These are phyloP conservation scores for Lepidopterella palustris DNA, from an alignment of 495 filamentous ascomycete genomes.

Conservation along the genomic window DNA sequence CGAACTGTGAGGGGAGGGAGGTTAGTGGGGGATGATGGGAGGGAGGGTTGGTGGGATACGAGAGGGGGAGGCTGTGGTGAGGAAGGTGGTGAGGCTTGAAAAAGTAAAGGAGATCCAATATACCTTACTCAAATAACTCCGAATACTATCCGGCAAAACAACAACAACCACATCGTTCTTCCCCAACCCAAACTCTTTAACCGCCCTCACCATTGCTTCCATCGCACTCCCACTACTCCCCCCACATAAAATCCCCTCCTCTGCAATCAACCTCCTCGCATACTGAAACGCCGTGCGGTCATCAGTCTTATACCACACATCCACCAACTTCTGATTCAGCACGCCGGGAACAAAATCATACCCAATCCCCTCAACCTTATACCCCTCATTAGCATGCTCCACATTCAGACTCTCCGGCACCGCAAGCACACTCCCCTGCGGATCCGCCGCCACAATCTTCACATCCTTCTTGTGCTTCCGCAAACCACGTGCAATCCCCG, in stretches of 20 bases:
- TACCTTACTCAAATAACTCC: conserved; percentile 93
- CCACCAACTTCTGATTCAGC: conserved; percentile 70
- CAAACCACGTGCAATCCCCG: conserved; percentile 77
- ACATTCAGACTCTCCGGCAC: conserved; percentile 71
- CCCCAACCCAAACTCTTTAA: conserved; percentile 64
- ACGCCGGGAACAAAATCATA: conserved; percentile 98
- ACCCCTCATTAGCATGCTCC: conserved; percentile 69
- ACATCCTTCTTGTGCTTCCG: conserved; percentile 77
- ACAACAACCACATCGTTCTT: conserved; percentile 84
- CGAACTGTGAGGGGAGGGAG: conserved; percentile 50
- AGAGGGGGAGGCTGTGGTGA: neutral
- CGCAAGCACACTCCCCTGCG: conserved; percentile 81
- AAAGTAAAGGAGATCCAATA: conserved; percentile 4
- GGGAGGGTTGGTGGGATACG: neutral
- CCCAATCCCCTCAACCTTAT: conserved; percentile 98
- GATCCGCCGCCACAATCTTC: conserved; percentile 87
- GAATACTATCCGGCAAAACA: conserved; percentile 87
- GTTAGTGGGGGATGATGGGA: neutral
- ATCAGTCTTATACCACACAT: conserved; percentile 96
- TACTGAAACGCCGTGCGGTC: conserved; percentile 87
- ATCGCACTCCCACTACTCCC: conserved; percentile 92
- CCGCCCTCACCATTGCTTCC: conserved; percentile 71
- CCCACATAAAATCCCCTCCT: conserved; percentile 91
- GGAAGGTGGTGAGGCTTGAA: neutral
- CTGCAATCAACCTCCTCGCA: conserved; percentile 80